Percentiles rank a stretch among this genome's conserved stretches.
Evolutionary conservation across 352 stramenopile genomes (phyloP).

Genomic region (Aphanomyces cochlioides): DNA sequence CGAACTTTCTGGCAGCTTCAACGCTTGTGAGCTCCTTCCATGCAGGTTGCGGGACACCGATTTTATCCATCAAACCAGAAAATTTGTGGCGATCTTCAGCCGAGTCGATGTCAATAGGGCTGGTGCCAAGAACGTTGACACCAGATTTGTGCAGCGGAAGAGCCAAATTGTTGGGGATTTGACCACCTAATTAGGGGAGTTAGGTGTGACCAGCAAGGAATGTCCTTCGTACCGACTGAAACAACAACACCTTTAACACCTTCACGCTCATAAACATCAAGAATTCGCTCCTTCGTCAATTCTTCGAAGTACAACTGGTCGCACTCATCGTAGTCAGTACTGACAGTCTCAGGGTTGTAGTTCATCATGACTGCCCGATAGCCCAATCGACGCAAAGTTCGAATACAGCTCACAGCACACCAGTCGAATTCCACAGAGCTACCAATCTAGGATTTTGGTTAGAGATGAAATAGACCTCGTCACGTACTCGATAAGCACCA

Average conservation of each 20-base stretch:
- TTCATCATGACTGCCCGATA: constrained; percentile 88
- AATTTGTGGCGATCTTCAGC: constrained; percentile 94
- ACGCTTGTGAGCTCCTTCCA: constrained; percentile 89
- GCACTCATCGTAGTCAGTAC: constrained; percentile 97
- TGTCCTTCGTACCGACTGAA: constrained; percentile 63
- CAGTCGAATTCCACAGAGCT: constrained; percentile 98
- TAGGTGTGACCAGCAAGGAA: neutral
- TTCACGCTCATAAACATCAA: constrained; percentile 93
- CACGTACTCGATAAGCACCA: constrained; percentile 82
- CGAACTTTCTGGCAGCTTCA: constrained; percentile 89
- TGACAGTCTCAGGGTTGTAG: constrained; percentile 98
- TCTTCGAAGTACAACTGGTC: constrained; percentile 98
- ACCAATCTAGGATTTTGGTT: constrained; percentile 59
- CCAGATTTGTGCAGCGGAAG: constrained; percentile 86
- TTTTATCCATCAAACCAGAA: constrained; percentile 93
- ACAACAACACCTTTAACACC: constrained; percentile 87
- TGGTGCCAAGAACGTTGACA: constrained; percentile 79
- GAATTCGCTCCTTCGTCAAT: constrained; percentile 89
- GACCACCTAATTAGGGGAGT: constrained; percentile 52
- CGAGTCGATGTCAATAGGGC: constrained; percentile 92
- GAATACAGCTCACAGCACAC: constrained; percentile 94
- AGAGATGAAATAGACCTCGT: neutral
- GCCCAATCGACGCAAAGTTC: constrained; percentile 87
- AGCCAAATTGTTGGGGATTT: constrained; percentile 97
- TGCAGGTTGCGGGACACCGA: constrained; percentile 79